Conservation (phyloP, 2,329 filamentous ascomycete genomes). For the Nigrospora sphaerica region DNA sequence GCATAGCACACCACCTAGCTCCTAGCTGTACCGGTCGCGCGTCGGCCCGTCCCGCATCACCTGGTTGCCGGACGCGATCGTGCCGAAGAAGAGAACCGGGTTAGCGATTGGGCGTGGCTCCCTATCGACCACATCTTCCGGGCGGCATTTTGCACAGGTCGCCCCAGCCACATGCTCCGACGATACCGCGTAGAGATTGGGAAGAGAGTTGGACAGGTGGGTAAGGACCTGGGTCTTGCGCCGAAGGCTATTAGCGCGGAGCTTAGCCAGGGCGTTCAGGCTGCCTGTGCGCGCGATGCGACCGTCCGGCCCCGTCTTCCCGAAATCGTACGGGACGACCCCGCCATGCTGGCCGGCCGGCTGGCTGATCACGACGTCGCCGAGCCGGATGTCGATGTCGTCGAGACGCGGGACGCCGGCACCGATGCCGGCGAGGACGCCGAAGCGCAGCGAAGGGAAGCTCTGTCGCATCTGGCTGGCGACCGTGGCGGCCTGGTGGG, state of each 20-base stretch:
- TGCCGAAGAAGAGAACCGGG: background rate
- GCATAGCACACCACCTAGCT: no score
- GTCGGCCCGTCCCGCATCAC: no score
- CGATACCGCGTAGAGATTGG: background rate
- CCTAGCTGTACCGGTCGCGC: no score
- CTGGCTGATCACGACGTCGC: background rate
- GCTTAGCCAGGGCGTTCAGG: conserved; percentile 3
- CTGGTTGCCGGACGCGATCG: no score
- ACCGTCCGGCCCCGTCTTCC: conserved; percentile 9
- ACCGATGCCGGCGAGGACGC: no score
- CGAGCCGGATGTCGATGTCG: no score
- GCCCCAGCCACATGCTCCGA: background rate
- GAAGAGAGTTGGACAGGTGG: no score
- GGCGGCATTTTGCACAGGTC: background rate
- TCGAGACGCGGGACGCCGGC: no score
- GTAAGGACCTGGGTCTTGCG: no score
- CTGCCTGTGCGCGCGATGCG: conserved; percentile 4
- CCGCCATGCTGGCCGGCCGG: background rate
- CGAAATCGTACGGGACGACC: background rate
- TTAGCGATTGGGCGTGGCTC: background rate
- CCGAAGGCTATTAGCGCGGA: no score
- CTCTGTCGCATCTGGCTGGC: conserved; percentile 9
- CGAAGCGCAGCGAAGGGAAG: conserved; percentile 4
- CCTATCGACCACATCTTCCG: background rate
- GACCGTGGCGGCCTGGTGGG: conserved; percentile 11